Percentiles rank a stretch among this genome's conserved stretches.
Conservation (phyloP, 2,329 filamentous ascomycete genomes). For the Furcasterigmium furcatum region DNA sequence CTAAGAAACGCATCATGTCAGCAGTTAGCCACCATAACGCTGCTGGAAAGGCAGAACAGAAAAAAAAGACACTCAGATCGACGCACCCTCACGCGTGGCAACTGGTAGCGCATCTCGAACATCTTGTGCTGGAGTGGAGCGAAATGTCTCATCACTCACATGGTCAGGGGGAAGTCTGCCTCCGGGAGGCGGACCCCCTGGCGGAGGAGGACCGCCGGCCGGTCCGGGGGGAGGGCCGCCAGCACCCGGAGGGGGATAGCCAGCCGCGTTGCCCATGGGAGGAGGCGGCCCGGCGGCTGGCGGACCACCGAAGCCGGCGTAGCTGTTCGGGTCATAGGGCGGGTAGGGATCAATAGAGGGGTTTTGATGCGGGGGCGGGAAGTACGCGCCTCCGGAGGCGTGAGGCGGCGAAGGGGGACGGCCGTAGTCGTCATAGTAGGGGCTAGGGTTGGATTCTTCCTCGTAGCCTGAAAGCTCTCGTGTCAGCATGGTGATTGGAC, state of each 20-base stretch:
- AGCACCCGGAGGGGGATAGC: slow-evolving; percentile 24
- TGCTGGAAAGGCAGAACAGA: slow-evolving; percentile 1
- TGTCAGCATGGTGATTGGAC: slow-evolving; percentile 8
- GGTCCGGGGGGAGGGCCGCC: slow-evolving; percentile 27
- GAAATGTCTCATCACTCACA: slow-evolving; percentile 35
- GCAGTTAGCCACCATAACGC: not conserved
- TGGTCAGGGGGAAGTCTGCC: slow-evolving; percentile 33
- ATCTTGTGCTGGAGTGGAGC: slow-evolving; percentile 8
- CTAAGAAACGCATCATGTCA: slow-evolving; percentile 14
- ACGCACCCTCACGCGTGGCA: slow-evolving; percentile 14
- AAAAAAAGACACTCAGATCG: slow-evolving; percentile 11
- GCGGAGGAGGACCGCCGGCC: slow-evolving; percentile 16
- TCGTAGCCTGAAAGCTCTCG: slow-evolving; percentile 24
- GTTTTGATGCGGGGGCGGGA: slow-evolving; percentile 30
- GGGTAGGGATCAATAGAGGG: slow-evolving; percentile 28
- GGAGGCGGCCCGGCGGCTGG: slow-evolving; percentile 25
- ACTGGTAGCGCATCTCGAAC: slow-evolving; percentile 11
- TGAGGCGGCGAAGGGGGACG: slow-evolving; percentile 43
- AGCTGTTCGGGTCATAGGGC: slow-evolving; percentile 40
- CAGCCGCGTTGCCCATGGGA: slow-evolving; percentile 14
- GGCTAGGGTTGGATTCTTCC: slow-evolving; percentile 28
- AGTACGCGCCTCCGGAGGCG: slow-evolving; percentile 49
- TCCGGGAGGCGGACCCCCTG: slow-evolving; percentile 13
- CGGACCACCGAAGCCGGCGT: slow-evolving; percentile 35
- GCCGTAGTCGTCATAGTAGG: slow-evolving; percentile 29